Evolutionary conservation across 2,329 filamentous ascomycete species (phyloP).

Genomic region (Microcyclosporella mali): DNA sequence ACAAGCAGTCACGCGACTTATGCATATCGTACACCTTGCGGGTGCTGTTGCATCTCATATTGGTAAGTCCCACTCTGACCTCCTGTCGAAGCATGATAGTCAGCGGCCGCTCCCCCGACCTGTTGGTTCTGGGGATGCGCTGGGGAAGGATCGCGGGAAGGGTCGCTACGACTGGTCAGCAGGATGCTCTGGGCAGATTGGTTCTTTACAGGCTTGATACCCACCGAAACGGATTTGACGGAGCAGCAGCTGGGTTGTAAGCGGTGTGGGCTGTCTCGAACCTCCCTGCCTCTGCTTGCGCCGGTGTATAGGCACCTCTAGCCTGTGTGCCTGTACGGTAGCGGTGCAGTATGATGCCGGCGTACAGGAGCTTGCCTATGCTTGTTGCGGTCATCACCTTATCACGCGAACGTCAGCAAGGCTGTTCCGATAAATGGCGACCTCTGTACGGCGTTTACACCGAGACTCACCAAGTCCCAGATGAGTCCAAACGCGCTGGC

Average conservation of each 20-base stretch:
- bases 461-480: constrained; percentile 32
- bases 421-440: constrained; percentile 3
- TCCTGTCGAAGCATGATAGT: constrained; percentile 1
- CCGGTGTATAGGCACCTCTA: constrained; percentile 18
- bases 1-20: constrained; percentile 8
- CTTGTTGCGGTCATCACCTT: constrained; percentile 28
- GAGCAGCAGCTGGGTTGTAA: constrained; percentile 16
- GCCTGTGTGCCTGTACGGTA: constrained; percentile 31
- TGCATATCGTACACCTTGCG: constrained; percentile 4
- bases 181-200: neutral
- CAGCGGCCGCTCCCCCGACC: constrained; percentile 10
- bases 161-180: constrained; percentile 12
- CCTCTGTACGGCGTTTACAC: neutral
- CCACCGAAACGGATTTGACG: constrained; percentile 18
- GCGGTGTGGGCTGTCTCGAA: constrained; percentile 11
- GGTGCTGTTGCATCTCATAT: constrained; percentile 16
- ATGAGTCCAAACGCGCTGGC: constrained; percentile 14
- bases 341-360: constrained; percentile 32
- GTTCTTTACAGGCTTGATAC: constrained; percentile 5
- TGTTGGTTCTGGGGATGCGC: constrained; percentile 4
- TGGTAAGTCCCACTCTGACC: constrained; percentile 2
- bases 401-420: constrained; percentile 11
- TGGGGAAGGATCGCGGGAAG: constrained; percentile 14
- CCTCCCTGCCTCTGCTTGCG: constrained; percentile 15
- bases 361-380: constrained; percentile 37